Evolutionary conservation across 2,329 filamentous ascomycete genomes (phyloP), one percentile per base, ranked within the genome.

Genomic region (Nothophoma quercina): DNA sequence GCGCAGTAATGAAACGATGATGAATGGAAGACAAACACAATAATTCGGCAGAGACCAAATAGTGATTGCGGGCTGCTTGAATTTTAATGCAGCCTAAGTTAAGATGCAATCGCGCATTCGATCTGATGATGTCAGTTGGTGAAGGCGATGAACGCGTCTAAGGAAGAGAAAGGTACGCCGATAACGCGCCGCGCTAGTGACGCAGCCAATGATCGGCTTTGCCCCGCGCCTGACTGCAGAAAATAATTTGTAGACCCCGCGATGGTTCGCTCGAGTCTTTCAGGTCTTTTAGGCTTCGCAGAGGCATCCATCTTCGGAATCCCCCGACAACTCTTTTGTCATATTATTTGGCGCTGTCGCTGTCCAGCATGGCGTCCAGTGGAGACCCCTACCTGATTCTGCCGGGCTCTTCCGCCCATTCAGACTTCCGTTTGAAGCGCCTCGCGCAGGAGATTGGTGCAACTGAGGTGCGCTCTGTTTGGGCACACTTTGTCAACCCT

Each of bases 401-500:
- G 51, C 78, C 80, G 36, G 81, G 81, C 60, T 78, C 79, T 42
- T 73, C 81, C 48, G 85, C 85, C 72, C 84, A 81, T 71, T 81
- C 78, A 19, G 76, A 79, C 60, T 81, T 81, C 61, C 78, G 79
- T 26, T 72, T 80, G 41, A 71, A 76, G 56, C 73, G 76, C 23
- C 68, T 81, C 29, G 78, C 78, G 16, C 68, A 72, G 30, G 75
- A 72, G 16, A 75, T 81, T 55, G 78, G 78, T 41, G 79, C 79
- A 21, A 72, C 67, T 41, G 69, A 78, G 54, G 75, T 81, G 42
- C 74, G 78, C 59, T 78, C 78, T n/a, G 70, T 81, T 21, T 81
- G 79, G 78, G 68, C 81, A 50, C 79, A 82, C 64, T 81, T 79
- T 67, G 74, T 81, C 56, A 76, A 80, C 41, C 78, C 79, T 2